Conservation (phyloP, 257 asterid species). For the Nicotiana obtusifolia region DNA sequence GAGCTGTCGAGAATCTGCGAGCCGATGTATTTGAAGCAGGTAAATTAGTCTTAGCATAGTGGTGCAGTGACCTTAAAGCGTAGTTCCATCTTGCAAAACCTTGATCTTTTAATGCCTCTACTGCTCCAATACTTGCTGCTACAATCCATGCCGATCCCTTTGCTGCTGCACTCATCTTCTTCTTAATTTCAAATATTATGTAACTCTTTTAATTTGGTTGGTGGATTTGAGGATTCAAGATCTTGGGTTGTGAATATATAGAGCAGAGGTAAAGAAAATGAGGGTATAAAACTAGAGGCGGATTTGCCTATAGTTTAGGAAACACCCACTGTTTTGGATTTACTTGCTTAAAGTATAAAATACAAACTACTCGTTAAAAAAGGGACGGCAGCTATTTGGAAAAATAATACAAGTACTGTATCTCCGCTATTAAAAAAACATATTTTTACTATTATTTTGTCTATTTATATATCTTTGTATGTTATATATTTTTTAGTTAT, state of each 20-base stretch:
- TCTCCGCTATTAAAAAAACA: too few relatives aligned
- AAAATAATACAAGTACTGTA: too few relatives aligned
- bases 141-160: constrained; percentile 24
- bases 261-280: neutral
- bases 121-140: constrained; percentile 24
- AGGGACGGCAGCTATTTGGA: neutral
- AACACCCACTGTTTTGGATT: neutral
- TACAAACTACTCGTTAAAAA: too few relatives aligned
- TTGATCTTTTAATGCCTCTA: constrained; percentile 28
- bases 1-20: constrained; percentile 4
- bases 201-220: neutral
- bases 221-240: neutral
- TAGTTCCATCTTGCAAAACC: constrained; percentile 27
- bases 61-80: constrained; percentile 14
- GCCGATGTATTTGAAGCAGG: neutral
- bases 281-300: neutral
- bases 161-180: constrained; percentile 21
- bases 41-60: constrained; percentile 16
- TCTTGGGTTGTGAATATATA: too few relatives aligned
- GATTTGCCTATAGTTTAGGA: neutral
- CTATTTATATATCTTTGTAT: too few relatives aligned
- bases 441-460: too few relatives aligned
- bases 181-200: neutral
- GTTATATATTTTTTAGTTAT: too few relatives aligned
- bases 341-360: neutral